Conservation (phyloP, 352 stramenopile species). For the Globisporangium rhizosaccharum region DNA sequence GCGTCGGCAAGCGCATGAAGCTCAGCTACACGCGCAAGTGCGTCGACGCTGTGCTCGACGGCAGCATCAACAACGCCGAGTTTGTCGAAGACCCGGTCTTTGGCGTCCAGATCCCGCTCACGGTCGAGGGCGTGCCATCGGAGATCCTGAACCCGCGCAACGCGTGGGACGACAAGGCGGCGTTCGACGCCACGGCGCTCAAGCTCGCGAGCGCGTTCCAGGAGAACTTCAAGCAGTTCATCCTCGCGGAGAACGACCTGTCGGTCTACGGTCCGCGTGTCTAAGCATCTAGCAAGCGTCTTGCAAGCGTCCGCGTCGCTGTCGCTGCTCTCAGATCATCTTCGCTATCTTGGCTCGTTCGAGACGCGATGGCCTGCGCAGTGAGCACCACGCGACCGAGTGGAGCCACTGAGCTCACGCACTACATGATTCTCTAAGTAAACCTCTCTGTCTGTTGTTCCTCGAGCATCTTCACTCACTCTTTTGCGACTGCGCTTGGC, state of each 20-base stretch:
- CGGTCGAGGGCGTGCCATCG: conserved; percentile 80
- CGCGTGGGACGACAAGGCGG: conserved; percentile 89
- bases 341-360: no score
- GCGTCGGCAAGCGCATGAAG: conserved; percentile 95
- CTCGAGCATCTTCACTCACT: no score
- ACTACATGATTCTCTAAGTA: no score
- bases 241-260: conserved; percentile 93
- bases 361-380: no score
- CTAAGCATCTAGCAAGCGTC: no score
- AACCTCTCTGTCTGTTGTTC: no score
- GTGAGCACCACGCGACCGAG: no score
- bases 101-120: conserved; percentile 91
- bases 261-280: conserved; percentile 87
- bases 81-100: conserved; percentile 90
- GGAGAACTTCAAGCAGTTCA: conserved; percentile 95
- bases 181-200: conserved; percentile 88
- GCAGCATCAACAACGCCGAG: conserved; percentile 88
- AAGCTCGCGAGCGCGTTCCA: conserved; percentile 96
- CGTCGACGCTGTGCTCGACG: conserved; percentile 96
- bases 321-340: no score
- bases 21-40: conserved; percentile 96
- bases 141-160: conserved; percentile 90
- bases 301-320: no score
- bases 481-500: no score
- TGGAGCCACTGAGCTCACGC: no score